Conservation (phyloP, 2,329 filamentous ascomycete genomes). For the Cytospora piceicola region DNA sequence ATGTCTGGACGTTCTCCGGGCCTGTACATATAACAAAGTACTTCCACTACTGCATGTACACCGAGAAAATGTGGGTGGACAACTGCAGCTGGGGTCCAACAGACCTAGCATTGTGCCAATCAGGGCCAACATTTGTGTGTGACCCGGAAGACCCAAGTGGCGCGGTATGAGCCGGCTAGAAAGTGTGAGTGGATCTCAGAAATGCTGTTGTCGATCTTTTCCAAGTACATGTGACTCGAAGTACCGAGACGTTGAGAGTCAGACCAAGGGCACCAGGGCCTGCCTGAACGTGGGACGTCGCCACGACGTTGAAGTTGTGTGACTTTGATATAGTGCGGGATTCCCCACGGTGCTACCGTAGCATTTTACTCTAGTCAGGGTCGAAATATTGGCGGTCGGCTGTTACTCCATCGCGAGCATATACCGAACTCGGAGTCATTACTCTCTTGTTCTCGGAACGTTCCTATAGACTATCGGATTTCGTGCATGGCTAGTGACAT, state of each 20-base stretch:
- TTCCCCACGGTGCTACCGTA: neutral
- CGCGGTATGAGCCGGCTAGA: constrained; percentile 11
- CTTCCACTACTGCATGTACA: constrained; percentile 12
- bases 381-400: neutral
- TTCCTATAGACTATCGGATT: neutral
- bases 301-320: neutral
- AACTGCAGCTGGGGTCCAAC: neutral
- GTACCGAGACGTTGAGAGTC: neutral
- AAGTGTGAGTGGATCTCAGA: neutral
- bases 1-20: constrained; percentile 6
- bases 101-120: constrained; percentile 19
- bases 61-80: neutral
- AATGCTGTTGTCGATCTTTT: neutral
- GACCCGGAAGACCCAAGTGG: constrained; percentile 17
- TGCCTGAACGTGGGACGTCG: neutral
- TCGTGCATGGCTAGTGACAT: neutral
- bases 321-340: neutral
- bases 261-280: neutral
- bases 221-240: constrained; percentile 17
- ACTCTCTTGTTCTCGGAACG: neutral
- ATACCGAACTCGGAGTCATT: neutral
- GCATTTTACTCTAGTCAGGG: neutral
- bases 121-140: constrained; percentile 17
- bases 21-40: neutral
- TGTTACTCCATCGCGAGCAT: neutral